Base-by-base conservation (phyloP, 768 basidiomycete genomes). In the Paxillus ammoniavirescens region DNA sequence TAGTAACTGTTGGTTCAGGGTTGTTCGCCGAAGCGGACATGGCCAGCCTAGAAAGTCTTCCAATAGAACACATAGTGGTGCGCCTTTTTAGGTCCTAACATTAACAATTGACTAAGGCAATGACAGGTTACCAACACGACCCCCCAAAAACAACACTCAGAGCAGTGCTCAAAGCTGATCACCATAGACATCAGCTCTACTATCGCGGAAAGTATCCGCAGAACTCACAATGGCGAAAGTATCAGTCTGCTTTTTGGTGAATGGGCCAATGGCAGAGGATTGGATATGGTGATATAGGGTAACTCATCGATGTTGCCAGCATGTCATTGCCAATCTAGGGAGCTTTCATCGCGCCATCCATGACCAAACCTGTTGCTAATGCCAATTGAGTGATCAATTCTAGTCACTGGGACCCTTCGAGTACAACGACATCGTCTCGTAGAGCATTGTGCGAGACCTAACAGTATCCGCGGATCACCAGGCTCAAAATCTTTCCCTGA, bases 161-260 rank as follows among this genome's bases (percentile, higher is more conserved):
- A 61, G 3, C 65, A 68, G 31, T 86, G 86, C 63, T 76, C 82
- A 33, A 98, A 97, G 69, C 77, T 99, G 50, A 82, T 89, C 61
- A 87, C 89, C 8, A 83, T 99, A 62, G 97, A 99, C 72, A 82
- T 98, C 64, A 90, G 87, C 65, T 83, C 91, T 26, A 92, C 91
- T 36, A 86, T 99, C 59, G 91, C 97, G 5, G 97, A 99, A 76
- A 93, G 91, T 60, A 97, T 99, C 51, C 86, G 97, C 40, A 80
- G 96, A 55, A 94, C 91, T 3, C 93, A 95, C 70, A 95, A 95
- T 56, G 93, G 93, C 53, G 93, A 95, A 73, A 93, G 91, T 57
- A 93, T 95, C 64, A 91, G 89, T 58, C 67, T 93, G 35, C 75
- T 95, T 10, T 94, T 95, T 60, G 89, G 88, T 38, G 91, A 92